Conservation (phyloP, 148 eudicot species). For the Pouteria glomerata region DNA sequence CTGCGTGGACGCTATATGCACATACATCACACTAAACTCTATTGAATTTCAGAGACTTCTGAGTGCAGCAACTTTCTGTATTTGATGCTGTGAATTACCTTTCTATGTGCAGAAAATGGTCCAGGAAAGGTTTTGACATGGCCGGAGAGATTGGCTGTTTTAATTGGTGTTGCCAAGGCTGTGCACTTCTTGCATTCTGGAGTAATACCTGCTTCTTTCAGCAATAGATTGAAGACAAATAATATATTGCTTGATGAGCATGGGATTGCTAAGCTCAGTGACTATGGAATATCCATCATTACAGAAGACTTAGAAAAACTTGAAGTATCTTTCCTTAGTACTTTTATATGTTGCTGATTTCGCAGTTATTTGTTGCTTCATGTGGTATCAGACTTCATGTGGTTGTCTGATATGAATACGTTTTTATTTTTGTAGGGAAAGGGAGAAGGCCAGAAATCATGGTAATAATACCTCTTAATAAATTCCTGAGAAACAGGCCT, state of each 20-base stretch:
- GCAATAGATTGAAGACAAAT: slow-evolving; percentile 46
- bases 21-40: not conserved
- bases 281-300: slow-evolving; percentile 61
- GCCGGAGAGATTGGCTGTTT: slow-evolving; percentile 61
- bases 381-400: no score
- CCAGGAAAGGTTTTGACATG: slow-evolving; percentile 46
- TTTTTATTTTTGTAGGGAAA: slow-evolving; percentile 39
- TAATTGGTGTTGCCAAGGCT: slow-evolving; percentile 65
- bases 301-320: slow-evolving; percentile 46
- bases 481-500: not conserved
- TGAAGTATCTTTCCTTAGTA: slow-evolving; percentile 35
- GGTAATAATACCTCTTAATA: slow-evolving; percentile 24
- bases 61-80: not conserved
- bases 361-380: not conserved
- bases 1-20: no score
- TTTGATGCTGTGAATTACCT: not conserved
- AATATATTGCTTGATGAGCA: slow-evolving; percentile 66
- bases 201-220: slow-evolving; percentile 44
- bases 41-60: no score
- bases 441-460: slow-evolving; percentile 35
- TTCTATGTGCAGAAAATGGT: slow-evolving; percentile 30
- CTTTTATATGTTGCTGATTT: not conserved
- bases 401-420: slow-evolving; percentile 9
- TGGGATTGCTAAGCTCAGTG: slow-evolving; percentile 61
- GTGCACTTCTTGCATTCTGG: slow-evolving; percentile 66